Percentiles rank a stretch among this genome's conserved stretches.
phyloP scores from a whole-genome alignment of 2,329 filamentous ascomycete genomes.

The Epichloe sylvatica region DNA sequence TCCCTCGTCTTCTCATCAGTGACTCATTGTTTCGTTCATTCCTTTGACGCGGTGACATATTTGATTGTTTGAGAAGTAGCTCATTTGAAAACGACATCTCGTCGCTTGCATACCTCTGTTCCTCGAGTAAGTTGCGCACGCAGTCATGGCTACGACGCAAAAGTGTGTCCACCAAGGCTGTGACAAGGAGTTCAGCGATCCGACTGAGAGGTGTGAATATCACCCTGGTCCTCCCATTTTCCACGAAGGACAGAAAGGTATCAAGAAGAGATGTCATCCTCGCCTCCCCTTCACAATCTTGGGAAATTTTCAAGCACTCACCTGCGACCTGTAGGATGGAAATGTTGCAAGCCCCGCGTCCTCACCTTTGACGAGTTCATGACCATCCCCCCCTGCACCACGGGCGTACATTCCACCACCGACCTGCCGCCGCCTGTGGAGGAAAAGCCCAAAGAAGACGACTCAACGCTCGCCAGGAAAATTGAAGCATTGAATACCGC shows the following conservation, averaged over 20 bases:
- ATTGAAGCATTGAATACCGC: constrained; percentile 36
- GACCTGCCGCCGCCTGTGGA: constrained; percentile 52
- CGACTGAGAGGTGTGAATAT: constrained; percentile 74
- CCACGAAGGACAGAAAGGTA: constrained; percentile 97
- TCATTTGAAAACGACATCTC: background rate
- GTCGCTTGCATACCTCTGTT: background rate
- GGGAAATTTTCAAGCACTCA: too few species aligned
- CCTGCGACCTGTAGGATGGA: constrained; percentile 56
- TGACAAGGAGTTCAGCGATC: constrained; percentile 72
- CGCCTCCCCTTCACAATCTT: too few species aligned
- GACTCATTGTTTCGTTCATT: background rate
- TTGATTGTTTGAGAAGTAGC: background rate
- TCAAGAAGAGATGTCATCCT: constrained; percentile 3
- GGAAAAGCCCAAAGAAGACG: constrained; percentile 36
- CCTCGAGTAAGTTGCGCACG: background rate
- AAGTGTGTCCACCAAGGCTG: constrained; percentile 97
- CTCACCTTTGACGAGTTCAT: constrained; percentile 98
- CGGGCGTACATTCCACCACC: constrained; percentile 80
- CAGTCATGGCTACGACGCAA: constrained; percentile 41
- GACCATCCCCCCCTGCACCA: constrained; percentile 78
- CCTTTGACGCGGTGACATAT: background rate
- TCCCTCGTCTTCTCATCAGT: background rate
- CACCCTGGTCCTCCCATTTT: constrained; percentile 91
- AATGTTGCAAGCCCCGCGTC: constrained; percentile 95
- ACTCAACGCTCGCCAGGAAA: constrained; percentile 28